A percentile compares a stretch with the other conserved stretches of the same genome.
Evolutionary conservation across 1,284 basidiomycete species (phyloP).

Genomic region (Ceratobasidium papillatum): DNA sequence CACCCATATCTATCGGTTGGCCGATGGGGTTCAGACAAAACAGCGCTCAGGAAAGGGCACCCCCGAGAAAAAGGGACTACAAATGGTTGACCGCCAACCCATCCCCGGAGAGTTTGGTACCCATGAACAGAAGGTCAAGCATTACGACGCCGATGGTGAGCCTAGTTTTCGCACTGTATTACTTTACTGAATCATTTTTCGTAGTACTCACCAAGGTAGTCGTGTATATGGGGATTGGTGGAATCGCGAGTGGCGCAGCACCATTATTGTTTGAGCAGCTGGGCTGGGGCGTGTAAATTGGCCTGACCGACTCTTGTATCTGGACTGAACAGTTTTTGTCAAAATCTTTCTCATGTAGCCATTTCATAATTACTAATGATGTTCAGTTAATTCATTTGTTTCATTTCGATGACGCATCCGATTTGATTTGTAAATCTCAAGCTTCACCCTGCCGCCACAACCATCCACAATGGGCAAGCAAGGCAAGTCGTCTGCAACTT

Average conservation of each 20-base stretch:
- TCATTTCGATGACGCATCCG: constrained; percentile 9
- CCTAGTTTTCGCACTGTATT: constrained; percentile 37
- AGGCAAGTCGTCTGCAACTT: constrained; percentile 64
- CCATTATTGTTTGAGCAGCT: constrained; percentile 75
- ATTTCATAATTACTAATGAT: constrained; percentile 26
- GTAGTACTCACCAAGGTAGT: constrained; percentile 87
- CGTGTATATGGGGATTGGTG: constrained; percentile 87
- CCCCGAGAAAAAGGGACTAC: constrained; percentile 31
- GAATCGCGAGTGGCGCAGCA: constrained; percentile 68
- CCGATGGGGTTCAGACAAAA: constrained; percentile 19
- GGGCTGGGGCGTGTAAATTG: constrained; percentile 52
- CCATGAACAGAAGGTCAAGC: constrained; percentile 56
- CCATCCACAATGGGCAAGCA: constrained; percentile 38
- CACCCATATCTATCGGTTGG: constrained; percentile 38
- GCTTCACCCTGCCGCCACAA: neutral
- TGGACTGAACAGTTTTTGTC: neutral
- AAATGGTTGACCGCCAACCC: constrained; percentile 40
- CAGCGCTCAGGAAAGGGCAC: constrained; percentile 26
- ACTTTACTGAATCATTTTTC: neutral
- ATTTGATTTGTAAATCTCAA: constrained; percentile 5
- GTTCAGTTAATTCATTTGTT: neutral
- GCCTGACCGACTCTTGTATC: neutral
- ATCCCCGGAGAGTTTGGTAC: constrained; percentile 49
- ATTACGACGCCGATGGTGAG: constrained; percentile 88
- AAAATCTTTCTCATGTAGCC: constrained; percentile 9